Conservation (phyloP, 2,329 filamentous ascomycete species). For the Colletotrichum endophyticum region DNA sequence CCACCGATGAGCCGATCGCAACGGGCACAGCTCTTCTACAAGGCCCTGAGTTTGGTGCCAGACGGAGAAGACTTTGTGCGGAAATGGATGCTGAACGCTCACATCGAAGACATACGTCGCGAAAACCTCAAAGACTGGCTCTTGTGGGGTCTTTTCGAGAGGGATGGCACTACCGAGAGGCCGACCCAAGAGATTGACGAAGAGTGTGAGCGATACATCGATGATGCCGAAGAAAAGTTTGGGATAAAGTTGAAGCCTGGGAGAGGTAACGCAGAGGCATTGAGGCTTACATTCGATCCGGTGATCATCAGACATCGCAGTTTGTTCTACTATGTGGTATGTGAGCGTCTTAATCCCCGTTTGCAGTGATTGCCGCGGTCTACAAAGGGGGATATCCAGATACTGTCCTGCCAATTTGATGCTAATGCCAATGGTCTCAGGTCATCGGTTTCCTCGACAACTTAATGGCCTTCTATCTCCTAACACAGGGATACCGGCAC, state of each 20-base stretch:
- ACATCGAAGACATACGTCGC: constrained; percentile 54
- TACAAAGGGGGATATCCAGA: neutral
- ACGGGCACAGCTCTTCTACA: constrained; percentile 3
- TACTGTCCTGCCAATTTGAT: neutral
- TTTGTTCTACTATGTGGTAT: constrained; percentile 61
- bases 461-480: constrained; percentile 34
- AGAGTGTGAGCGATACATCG: constrained; percentile 61
- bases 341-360: constrained; percentile 20
- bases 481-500: constrained; percentile 35
- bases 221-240: constrained; percentile 54
- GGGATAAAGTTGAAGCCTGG: constrained; percentile 55
- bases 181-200: constrained; percentile 48
- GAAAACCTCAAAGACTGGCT: constrained; percentile 67
- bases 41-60: constrained; percentile 37
- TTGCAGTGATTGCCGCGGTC: neutral
- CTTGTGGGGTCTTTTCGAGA: constrained; percentile 60
- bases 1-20: neutral
- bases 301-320: constrained; percentile 61
- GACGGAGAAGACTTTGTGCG: constrained; percentile 57
- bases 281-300: constrained; percentile 63
- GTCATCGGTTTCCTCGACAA: constrained; percentile 53
- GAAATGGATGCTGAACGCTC: constrained; percentile 64
- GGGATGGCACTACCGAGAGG: constrained; percentile 42
- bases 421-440: constrained; percentile 26
- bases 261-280: constrained; percentile 53